phyloP scores from a whole-genome alignment of 1,139 yeast genomes.

The Yamadazyma dendronema region DNA sequence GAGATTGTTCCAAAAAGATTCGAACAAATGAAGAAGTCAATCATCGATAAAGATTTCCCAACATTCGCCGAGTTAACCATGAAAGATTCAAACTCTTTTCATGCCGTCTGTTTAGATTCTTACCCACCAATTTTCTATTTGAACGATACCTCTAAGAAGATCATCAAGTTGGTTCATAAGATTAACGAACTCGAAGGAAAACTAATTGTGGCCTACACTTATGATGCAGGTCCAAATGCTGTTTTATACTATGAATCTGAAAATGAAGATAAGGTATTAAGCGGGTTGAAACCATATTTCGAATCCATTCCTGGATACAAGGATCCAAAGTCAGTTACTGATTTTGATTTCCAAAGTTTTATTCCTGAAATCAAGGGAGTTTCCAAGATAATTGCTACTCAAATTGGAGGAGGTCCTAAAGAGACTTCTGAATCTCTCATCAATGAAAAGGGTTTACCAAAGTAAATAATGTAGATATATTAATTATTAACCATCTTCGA shows the following conservation, averaged over 20 bases:
- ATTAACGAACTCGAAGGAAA: slow-evolving; percentile 68
- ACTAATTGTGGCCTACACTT: slow-evolving; percentile 88
- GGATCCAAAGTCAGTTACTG: slow-evolving; percentile 5
- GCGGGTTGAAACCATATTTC: slow-evolving; percentile 37
- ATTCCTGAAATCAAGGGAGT: slow-evolving; percentile 62
- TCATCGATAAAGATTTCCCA: slow-evolving; percentile 66
- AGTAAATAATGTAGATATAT: slow-evolving; percentile 5
- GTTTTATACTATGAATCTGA: slow-evolving; percentile 82
- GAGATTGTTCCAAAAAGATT: slow-evolving; percentile 85
- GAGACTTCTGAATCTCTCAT: slow-evolving; percentile 52
- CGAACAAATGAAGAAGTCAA: slow-evolving; percentile 76
- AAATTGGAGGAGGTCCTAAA: slow-evolving; percentile 86
- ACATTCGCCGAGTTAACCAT: slow-evolving; percentile 87
- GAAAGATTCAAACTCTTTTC: slow-evolving; percentile 96
- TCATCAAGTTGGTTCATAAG: slow-evolving; percentile 77
- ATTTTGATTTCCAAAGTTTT: slow-evolving; percentile 8
- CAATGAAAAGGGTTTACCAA: slow-evolving; percentile 41
- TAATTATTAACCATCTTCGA: background rate
- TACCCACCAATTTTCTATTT: slow-evolving; percentile 94
- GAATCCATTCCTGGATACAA: slow-evolving; percentile 13
- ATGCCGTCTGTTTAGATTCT: slow-evolving; percentile 93
- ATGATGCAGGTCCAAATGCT: slow-evolving; percentile 99
- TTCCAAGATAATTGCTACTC: slow-evolving; percentile 75
- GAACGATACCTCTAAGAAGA: slow-evolving; percentile 90
- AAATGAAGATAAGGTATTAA: slow-evolving; percentile 67